Base-by-base conservation (phyloP, 2,329 filamentous ascomycete species). In the Fusarium papillatum region DNA sequence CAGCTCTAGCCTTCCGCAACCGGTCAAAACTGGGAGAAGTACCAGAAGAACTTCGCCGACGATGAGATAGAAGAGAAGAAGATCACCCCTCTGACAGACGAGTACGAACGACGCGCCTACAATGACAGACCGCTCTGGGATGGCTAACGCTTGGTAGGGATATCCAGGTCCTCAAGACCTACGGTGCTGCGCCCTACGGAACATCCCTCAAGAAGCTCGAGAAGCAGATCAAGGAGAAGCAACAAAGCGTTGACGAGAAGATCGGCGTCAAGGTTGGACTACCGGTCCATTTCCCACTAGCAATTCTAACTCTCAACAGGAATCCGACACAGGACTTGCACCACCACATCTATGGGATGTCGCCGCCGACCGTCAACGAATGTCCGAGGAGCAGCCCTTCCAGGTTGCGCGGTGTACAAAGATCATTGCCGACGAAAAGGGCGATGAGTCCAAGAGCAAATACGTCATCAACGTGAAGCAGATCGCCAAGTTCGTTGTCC, bases 401-500 rank as follows among this genome's bases (percentile, higher is more conserved):
- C 97, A 99, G 87, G 97, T 99, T 76, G 97, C 97, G 77, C 91
- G 97, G 82, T 99, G 97, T 90, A 99, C 97, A 71, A 99, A 99
- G 90, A 99, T 99, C 85, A 99, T 99, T 80, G 93, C 95, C 73
- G 96, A 98, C 83, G 96, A 98, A 84, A 96, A 97, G 86, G 85
- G 85, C n/a, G 96, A 98, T 84, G 90, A 95, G 72, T 95, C 98
- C 75, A 99, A 99, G 91, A 98, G 94, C 92, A 99, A 98, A 92
- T 99, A 99, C 88, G 96, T 99, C 81, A 99, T 99, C 90, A 99
- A 99, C 86, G 96, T 99, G 80, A 99, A 99, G 90, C 97, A 99
- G 86, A 99, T 99, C 81, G 97, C 97, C 82, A 99, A 99, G 87
- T 99, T 99, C 81, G 97, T 99, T 63, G 97, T 99, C 77, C 97